These are phyloP conservation scores for Clitopilus passeckerianus DNA, from an alignment of 768 basidiomycete genomes.

Conservation along the genomic window DNA sequence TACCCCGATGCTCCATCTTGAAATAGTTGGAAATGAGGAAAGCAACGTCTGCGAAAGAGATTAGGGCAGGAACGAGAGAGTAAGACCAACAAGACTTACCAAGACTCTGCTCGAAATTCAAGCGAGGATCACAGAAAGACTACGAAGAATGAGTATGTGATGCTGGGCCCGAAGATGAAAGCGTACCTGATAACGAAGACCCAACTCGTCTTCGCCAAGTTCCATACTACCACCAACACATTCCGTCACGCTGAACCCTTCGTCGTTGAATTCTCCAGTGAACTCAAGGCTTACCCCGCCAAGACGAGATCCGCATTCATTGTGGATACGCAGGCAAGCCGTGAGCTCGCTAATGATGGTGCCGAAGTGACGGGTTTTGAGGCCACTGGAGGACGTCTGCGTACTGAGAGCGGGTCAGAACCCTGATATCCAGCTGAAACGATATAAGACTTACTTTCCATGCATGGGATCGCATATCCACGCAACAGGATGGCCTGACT, in stretches of 20 bases:
- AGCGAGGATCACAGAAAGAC: constrained; percentile 91
- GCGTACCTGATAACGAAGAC: constrained; percentile 81
- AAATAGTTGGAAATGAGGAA: constrained; percentile 82
- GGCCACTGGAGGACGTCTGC: constrained; percentile 68
- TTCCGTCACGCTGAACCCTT: constrained; percentile 94
- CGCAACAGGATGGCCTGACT: constrained; percentile 78
- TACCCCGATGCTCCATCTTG: constrained; percentile 57
- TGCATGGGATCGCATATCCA: constrained; percentile 99
- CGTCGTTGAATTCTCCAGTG: constrained; percentile 85
- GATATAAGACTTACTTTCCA: constrained; percentile 69
- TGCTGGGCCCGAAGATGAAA: neutral
- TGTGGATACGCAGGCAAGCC: constrained; percentile 77
- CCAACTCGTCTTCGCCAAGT: constrained; percentile 81
- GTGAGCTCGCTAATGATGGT: constrained; percentile 88
- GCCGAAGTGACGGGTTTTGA: constrained; percentile 89
- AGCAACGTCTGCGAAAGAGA: constrained; percentile 56
- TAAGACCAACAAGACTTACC: constrained; percentile 41
- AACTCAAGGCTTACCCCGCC: constrained; percentile 87
- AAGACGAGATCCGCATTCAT: constrained; percentile 64
- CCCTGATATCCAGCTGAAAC: constrained; percentile 5
- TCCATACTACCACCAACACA: constrained; percentile 97
- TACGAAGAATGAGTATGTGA: constrained; percentile 15
- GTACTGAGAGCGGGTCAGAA: constrained; percentile 46
- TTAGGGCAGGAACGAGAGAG: constrained; percentile 4
- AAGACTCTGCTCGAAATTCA: constrained; percentile 94